These are phyloP conservation scores for Solanum peruvianum DNA, from an alignment of 257 asterid species.

Conservation along the genomic window DNA sequence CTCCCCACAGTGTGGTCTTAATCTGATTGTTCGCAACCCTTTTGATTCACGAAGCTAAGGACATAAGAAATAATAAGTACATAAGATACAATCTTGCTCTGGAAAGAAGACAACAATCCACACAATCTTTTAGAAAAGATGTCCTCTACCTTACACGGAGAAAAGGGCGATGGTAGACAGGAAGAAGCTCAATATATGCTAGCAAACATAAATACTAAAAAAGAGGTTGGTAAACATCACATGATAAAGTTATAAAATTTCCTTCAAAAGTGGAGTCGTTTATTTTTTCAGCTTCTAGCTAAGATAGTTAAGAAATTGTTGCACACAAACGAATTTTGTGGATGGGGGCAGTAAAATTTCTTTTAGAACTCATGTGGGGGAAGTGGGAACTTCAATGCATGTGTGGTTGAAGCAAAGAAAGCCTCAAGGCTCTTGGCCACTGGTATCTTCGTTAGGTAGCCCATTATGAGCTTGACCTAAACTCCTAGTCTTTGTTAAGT, in stretches of 20 bases:
- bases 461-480: neutral
- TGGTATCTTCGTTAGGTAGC: neutral
- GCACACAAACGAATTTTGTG: neutral
- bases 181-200: neutral
- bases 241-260: neutral
- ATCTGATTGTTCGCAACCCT: slow-evolving; percentile 76
- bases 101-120: neutral
- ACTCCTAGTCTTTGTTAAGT: neutral
- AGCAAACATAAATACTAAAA: neutral
- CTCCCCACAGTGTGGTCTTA: slow-evolving; percentile 99
- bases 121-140: neutral
- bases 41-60: slow-evolving; percentile 89
- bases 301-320: neutral
- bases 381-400: neutral
- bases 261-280: neutral
- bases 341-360: neutral
- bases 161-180: neutral
- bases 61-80: neutral
- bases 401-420: neutral
- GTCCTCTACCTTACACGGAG: neutral
- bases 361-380: neutral
- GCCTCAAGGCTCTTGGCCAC: neutral
- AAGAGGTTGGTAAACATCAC: neutral
- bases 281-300: neutral
- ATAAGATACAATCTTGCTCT: neutral